Conservation (phyloP, 2,329 filamentous ascomycete species). For the Phaeophleospora eucalypticola region DNA sequence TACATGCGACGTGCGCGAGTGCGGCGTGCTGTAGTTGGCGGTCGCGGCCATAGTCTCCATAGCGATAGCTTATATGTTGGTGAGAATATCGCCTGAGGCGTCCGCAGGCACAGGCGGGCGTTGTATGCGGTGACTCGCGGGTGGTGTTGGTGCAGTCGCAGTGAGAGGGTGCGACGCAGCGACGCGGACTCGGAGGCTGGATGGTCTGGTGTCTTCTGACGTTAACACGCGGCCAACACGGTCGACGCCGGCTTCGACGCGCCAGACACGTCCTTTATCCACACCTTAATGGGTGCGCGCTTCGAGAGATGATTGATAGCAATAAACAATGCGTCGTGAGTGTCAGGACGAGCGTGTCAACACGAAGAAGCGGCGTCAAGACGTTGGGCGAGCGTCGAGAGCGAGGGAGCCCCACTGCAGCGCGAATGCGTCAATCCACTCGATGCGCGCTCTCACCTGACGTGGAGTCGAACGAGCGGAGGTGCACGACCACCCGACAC, state of each 20-base stretch:
- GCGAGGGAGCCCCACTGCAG: neutral
- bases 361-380: neutral
- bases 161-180: neutral
- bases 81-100: neutral
- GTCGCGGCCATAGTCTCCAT: constrained; percentile 21
- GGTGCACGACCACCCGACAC: too few species aligned
- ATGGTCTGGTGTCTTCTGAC: neutral
- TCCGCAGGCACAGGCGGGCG: neutral
- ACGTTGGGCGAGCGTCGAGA: neutral
- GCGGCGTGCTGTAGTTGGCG: constrained; percentile 11
- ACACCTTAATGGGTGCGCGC: neutral
- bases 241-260: constrained; percentile 1
- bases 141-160: constrained; percentile 1
- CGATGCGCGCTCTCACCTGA: neutral
- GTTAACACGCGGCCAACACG: neutral
- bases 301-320: neutral
- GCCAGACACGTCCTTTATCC: neutral
- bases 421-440: neutral
- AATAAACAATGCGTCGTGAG: neutral
- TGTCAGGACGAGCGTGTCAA: too few species aligned
- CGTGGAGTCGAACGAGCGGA: too few species aligned
- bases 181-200: neutral
- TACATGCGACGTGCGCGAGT: constrained; percentile 11
- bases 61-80: neutral
- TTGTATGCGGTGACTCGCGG: neutral